phyloP scores from a whole-genome alignment of 257 asterid species.

The Capsicum pubescens region DNA sequence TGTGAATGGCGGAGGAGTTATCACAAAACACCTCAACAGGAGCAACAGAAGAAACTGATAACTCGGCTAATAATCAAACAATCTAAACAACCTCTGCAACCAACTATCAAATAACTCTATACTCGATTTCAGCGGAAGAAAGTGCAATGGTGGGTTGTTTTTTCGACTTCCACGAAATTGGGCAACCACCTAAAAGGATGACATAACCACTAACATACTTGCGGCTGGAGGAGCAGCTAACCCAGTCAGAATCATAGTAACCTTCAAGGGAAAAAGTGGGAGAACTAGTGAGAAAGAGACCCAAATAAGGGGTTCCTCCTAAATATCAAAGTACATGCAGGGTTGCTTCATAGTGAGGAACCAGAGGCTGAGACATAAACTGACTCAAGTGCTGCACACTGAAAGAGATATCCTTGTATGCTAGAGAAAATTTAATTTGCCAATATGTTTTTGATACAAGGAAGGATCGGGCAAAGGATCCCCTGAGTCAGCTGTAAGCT shows the following conservation, averaged over 20 bases:
- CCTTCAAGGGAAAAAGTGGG: too few relatives aligned
- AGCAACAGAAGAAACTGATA: neutral
- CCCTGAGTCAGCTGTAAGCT: neutral
- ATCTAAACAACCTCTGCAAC: neutral
- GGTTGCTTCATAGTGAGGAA: neutral
- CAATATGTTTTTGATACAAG: neutral
- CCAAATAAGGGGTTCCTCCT: neutral
- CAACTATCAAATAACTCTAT: neutral
- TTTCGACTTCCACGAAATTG: neutral
- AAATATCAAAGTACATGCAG: neutral
- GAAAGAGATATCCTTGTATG: neutral
- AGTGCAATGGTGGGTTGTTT: neutral
- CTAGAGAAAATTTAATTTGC: neutral
- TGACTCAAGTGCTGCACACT: neutral
- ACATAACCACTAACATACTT: neutral
- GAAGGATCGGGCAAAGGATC: neutral
- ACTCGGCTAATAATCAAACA: neutral
- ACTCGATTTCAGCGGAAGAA: neutral
- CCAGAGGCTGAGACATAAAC: neutral
- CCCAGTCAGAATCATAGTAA: neutral
- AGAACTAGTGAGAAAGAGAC: too few relatives aligned
- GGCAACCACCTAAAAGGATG: neutral
- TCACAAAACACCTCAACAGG: neutral
- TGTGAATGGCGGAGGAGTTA: neutral
- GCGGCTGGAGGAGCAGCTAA: neutral